phyloP scores from a whole-genome alignment of 768 basidiomycete genomes.

The Termitomyces bulborhizus region DNA sequence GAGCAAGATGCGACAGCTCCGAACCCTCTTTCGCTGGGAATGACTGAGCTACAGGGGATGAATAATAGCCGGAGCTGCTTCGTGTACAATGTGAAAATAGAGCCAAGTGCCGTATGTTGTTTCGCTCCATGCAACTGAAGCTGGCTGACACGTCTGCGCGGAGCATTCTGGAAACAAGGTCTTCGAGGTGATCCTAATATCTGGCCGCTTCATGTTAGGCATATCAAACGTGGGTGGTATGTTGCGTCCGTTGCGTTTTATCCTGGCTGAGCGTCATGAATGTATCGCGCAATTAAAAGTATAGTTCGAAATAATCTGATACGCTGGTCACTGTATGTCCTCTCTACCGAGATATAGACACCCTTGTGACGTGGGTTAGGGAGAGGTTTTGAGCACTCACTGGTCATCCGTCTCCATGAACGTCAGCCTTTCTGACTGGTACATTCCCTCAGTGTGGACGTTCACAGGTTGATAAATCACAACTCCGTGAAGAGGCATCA shows the following conservation, averaged over 20 bases:
- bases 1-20: background rate
- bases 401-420: background rate
- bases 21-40: background rate
- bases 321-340: background rate
- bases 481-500: background rate
- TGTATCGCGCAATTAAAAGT: background rate
- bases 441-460: background rate
- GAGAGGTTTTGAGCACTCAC: background rate
- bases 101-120: background rate
- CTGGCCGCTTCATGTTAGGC: background rate
- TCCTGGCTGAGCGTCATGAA: background rate
- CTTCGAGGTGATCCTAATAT: background rate
- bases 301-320: background rate
- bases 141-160: background rate
- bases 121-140: background rate
- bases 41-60: background rate
- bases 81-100: background rate
- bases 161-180: background rate
- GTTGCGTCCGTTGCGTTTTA: background rate
- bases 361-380: background rate
- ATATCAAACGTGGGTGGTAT: background rate
- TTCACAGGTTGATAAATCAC: background rate
- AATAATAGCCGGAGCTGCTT: background rate
- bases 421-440: background rate
- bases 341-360: background rate